Evolutionary conservation across 2,329 filamentous ascomycete genomes (phyloP).

Genomic region (Escovopsis sp.): DNA sequence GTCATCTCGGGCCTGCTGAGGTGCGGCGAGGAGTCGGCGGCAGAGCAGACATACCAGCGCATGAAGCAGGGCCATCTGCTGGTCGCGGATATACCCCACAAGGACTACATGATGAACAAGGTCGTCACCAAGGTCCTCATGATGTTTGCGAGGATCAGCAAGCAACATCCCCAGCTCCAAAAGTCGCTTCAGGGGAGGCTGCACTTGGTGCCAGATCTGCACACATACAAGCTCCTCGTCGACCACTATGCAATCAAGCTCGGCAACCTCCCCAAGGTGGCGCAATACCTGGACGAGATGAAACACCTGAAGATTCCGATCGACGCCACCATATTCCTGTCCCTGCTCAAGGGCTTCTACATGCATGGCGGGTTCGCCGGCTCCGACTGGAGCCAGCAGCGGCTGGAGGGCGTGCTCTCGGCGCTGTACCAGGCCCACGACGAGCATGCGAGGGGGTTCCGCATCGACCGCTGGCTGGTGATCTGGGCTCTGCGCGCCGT

Average conservation of each 20-base stretch:
- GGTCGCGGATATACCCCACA: conserved; percentile 24
- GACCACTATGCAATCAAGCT: conserved; percentile 53
- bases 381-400: conserved; percentile 56
- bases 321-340: conserved; percentile 63
- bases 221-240: conserved; percentile 68
- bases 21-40: conserved; percentile 60
- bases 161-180: conserved; percentile 39
- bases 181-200: conserved; percentile 43
- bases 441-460: conserved; percentile 28
- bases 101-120: conserved; percentile 31
- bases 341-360: conserved; percentile 71
- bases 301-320: conserved; percentile 49
- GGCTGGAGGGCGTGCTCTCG: conserved; percentile 53
- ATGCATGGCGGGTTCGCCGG: conserved; percentile 49
- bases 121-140: conserved; percentile 40
- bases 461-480: conserved; percentile 45
- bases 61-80: conserved; percentile 55
- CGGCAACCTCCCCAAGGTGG: conserved; percentile 59
- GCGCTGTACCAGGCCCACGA: conserved; percentile 46
- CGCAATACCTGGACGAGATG: conserved; percentile 69
- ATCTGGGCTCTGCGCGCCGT: conserved; percentile 50
- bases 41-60: conserved; percentile 64
- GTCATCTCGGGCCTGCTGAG: conserved; percentile 67
- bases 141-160: conserved; percentile 41
- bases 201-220: conserved; percentile 56